phyloP scores from a whole-genome alignment of 352 stramenopile species.

The Globisporangium abappressorium region DNA sequence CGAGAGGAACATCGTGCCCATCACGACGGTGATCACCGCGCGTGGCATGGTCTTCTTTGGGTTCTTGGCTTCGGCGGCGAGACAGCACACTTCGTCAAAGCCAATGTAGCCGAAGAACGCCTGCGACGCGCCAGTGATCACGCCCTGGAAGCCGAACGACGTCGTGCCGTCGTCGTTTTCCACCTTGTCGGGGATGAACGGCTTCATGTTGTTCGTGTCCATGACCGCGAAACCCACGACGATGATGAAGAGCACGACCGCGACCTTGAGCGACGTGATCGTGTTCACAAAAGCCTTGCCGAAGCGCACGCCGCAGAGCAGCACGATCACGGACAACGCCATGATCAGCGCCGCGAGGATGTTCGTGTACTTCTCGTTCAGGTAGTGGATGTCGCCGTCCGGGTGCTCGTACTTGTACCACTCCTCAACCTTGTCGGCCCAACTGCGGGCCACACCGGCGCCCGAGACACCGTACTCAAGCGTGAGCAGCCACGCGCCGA shows the following conservation, averaged over 20 bases:
- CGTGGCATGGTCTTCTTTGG: slow-evolving; percentile 65
- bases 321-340: slow-evolving; percentile 57
- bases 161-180: slow-evolving; percentile 3
- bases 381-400: slow-evolving; percentile 32
- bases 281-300: slow-evolving; percentile 90
- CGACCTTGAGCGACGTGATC: slow-evolving; percentile 78
- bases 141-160: slow-evolving; percentile 36
- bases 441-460: slow-evolving; percentile 89
- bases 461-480: slow-evolving; percentile 92
- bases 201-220: slow-evolving; percentile 75
- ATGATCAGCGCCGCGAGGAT: slow-evolving; percentile 68
- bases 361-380: slow-evolving; percentile 66
- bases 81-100: slow-evolving; percentile 92
- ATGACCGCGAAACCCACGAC: slow-evolving; percentile 83
- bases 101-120: slow-evolving; percentile 93
- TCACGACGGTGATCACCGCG: slow-evolving; percentile 77
- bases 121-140: slow-evolving; percentile 76
- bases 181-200: slow-evolving; percentile 53
- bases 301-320: slow-evolving; percentile 84
- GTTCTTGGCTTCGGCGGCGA: slow-evolving; percentile 75
- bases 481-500: slow-evolving; percentile 86
- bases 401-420: slow-evolving; percentile 56
- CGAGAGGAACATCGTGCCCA: slow-evolving; percentile 58
- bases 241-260: slow-evolving; percentile 92
- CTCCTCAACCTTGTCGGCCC: slow-evolving; percentile 87